Conservation (phyloP, 371 early-diverging fungal genomes). For the Rhizopus arrhizus region DNA sequence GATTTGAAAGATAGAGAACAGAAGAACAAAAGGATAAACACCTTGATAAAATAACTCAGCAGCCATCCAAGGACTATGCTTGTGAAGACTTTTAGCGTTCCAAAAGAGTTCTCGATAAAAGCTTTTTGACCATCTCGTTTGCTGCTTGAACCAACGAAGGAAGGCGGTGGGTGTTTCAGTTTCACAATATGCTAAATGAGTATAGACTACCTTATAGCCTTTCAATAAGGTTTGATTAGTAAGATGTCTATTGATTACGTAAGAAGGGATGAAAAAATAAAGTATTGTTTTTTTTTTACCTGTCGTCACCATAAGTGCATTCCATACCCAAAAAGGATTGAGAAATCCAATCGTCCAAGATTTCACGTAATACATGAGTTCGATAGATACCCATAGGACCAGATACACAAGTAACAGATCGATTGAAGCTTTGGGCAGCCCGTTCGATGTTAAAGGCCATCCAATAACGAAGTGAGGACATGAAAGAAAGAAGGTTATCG, state of each 20-base stretch:
- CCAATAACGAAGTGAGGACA: slow-evolving; percentile 70
- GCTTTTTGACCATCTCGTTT: slow-evolving; percentile 72
- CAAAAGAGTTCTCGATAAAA: slow-evolving; percentile 67
- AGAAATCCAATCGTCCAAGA: slow-evolving; percentile 63
- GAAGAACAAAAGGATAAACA: slow-evolving; percentile 65
- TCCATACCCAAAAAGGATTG: slow-evolving; percentile 63
- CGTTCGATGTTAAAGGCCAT: slow-evolving; percentile 75
- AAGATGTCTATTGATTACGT: slow-evolving; percentile 44
- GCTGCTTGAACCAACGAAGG: slow-evolving; percentile 68
- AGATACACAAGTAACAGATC: slow-evolving; percentile 69
- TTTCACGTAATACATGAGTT: slow-evolving; percentile 47
- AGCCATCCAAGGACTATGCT: slow-evolving; percentile 71
- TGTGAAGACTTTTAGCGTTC: slow-evolving; percentile 57
- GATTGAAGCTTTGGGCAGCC: slow-evolving; percentile 65
- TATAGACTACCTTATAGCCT: slow-evolving; percentile 62
- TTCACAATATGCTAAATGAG: slow-evolving; percentile 64
- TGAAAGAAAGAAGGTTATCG: slow-evolving; percentile 53
- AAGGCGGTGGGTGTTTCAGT: slow-evolving; percentile 64
- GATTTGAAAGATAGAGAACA: slow-evolving; percentile 58
- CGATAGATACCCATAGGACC: slow-evolving; percentile 70
- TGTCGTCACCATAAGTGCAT: slow-evolving; percentile 72
- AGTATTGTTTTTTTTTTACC: slow-evolving; percentile 28
- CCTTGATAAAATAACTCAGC: slow-evolving; percentile 65
- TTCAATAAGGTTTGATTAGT: slow-evolving; percentile 60
- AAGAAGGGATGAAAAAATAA: not conserved